phyloP scores from a whole-genome alignment of 345 rosid genomes.

The Eucalyptus marginata region DNA sequence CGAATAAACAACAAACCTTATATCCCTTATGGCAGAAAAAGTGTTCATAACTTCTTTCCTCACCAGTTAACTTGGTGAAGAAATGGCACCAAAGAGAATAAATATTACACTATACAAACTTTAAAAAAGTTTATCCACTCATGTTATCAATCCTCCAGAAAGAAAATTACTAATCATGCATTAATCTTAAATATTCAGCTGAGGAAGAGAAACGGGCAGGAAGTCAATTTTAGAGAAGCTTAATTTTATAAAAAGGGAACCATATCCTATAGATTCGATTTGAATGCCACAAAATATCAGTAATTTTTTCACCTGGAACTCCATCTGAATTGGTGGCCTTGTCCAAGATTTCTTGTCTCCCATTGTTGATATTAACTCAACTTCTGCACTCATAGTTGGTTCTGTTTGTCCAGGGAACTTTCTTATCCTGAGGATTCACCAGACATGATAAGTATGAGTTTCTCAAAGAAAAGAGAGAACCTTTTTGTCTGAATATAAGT shows the following conservation, averaged over 20 bases:
- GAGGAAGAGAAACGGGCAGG: neutral
- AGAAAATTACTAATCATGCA: neutral
- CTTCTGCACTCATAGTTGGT: constrained; percentile 93
- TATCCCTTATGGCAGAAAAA: neutral
- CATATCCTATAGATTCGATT: neutral
- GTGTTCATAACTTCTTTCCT: neutral
- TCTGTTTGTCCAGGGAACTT: constrained; percentile 99
- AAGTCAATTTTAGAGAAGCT: neutral
- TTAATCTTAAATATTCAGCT: neutral
- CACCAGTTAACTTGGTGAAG: neutral
- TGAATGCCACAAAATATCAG: neutral
- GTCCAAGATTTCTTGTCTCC: constrained; percentile 94
- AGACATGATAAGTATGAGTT: neutral
- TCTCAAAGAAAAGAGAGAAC: neutral
- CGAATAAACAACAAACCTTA: neutral
- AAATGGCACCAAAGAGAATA: neutral
- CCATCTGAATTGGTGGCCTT: constrained; percentile 98
- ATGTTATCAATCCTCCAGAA: neutral
- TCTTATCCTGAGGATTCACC: constrained; percentile 51
- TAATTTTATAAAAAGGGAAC: neutral
- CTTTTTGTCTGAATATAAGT: neutral
- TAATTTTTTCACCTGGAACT: constrained; percentile 63
- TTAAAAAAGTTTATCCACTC: neutral
- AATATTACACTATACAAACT: neutral
- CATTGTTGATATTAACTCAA: constrained; percentile 93